These are phyloP conservation scores for Kuraishia piskuri DNA, from an alignment of 805 yeast species.

Conservation along the genomic window DNA sequence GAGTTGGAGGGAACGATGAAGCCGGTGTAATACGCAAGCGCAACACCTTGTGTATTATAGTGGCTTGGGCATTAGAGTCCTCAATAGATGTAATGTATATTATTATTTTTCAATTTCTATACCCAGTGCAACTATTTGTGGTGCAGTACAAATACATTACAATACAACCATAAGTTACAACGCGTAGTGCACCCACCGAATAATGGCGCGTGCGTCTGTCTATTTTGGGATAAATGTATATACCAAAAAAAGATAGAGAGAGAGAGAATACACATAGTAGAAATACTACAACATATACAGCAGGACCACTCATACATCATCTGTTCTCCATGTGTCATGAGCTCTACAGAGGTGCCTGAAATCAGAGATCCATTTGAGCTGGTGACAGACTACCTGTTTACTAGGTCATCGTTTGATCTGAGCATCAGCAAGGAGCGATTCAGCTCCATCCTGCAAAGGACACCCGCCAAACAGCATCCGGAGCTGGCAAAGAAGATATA, in stretches of 20 bases:
- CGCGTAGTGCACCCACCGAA: background rate
- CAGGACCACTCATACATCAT: too few relatives aligned
- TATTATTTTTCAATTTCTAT: background rate
- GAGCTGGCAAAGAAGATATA: background rate
- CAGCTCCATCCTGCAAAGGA: background rate
- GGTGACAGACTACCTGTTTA: constrained; percentile 5
- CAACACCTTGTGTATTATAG: background rate
- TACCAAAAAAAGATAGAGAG: too few relatives aligned
- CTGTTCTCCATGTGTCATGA: background rate
- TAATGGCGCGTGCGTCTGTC: background rate
- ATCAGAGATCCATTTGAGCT: background rate
- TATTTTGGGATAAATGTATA: background rate
- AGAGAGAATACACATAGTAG: background rate
- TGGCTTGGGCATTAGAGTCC: background rate
- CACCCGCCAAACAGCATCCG: background rate
- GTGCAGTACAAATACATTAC: too few relatives aligned
- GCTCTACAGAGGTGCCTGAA: background rate
- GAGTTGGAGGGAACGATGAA: constrained; percentile 28
- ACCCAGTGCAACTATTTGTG: background rate
- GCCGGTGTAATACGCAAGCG: constrained; percentile 1
- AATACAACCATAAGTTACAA: too few relatives aligned
- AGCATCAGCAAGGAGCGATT: constrained; percentile 4
- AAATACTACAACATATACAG: background rate
- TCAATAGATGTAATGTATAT: too few relatives aligned
- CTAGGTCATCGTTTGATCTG: constrained; percentile 4